Percentiles rank a stretch among this genome's conserved stretches.
Conservation (phyloP, 2,329 filamentous ascomycete species). For the Drechmeria coniospora region DNA sequence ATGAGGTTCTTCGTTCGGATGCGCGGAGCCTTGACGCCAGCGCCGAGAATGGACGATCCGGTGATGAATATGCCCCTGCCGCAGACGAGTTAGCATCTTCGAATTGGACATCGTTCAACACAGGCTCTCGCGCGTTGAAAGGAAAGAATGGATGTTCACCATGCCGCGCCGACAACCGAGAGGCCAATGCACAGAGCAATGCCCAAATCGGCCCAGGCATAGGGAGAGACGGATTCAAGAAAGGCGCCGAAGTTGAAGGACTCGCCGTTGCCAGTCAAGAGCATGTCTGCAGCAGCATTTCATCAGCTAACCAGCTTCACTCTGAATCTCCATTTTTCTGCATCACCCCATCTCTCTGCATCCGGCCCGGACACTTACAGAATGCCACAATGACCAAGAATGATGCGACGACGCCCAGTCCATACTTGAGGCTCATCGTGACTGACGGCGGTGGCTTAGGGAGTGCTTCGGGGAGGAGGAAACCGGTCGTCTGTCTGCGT, state of each 20-base stretch:
- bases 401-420: slow-evolving; percentile 50
- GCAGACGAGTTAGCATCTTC: slow-evolving; percentile 1
- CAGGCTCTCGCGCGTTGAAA: not conserved
- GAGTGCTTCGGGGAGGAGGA: slow-evolving; percentile 1
- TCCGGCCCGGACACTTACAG: slow-evolving; percentile 61
- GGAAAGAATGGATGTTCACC: slow-evolving; percentile 39
- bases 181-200: slow-evolving; percentile 91
- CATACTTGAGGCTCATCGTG: slow-evolving; percentile 60
- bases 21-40: slow-evolving; percentile 87
- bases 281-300: slow-evolving; percentile 57
- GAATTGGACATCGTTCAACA: not conserved
- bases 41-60: slow-evolving; percentile 91
- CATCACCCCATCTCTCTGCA: too few species aligned
- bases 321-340: too few species aligned
- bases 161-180: slow-evolving; percentile 93
- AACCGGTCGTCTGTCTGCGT: not conserved
- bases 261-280: slow-evolving; percentile 93
- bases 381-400: slow-evolving; percentile 59
- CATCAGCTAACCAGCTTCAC: slow-evolving; percentile 3
- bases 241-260: slow-evolving; percentile 94
- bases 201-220: slow-evolving; percentile 80
- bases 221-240: slow-evolving; percentile 85
- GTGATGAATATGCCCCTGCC: slow-evolving; percentile 96
- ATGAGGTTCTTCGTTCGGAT: slow-evolving; percentile 99
- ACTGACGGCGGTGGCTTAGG: slow-evolving; percentile 10